Evolutionary conservation across 2,329 filamentous ascomycete genomes (phyloP), one percentile per base, ranked within the genome.

Genomic region (Aaosphaeria pasadenensis): DNA sequence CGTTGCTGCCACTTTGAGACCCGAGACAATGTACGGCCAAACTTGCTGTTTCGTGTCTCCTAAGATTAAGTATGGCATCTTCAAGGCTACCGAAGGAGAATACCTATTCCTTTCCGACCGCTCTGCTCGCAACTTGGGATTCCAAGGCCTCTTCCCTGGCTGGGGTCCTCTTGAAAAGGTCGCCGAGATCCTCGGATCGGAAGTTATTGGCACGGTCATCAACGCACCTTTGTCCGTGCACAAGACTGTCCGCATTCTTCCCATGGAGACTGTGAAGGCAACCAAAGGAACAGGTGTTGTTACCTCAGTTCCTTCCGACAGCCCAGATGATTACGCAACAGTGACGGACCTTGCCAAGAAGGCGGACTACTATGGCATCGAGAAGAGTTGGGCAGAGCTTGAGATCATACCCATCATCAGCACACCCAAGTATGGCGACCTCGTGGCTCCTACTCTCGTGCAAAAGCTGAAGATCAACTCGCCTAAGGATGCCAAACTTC

Each of bases 1-100:
- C 62, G 84, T 97, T 9, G 88, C 94, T 9, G 94, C 94, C 11
- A 97, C 94, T 47, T 81, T 99, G 29, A 82, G 94, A 53, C 90
- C 94, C 2, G 94, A 99, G 78, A 99, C 94, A 33, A 97, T 99
- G 92, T 99, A 97, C 68, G 95, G 95, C 38, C 94, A 97, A 73
- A 95, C 86, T 4, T 95, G 89, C 74, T 96, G 91, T 70, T 99
- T 97, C 60, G 89, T 99, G 42, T 89, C 91, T 4, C 92, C 94
- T 7, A 88, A 87, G 66, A 87, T 97, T 63, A 83, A 79, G 40
- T 99, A 99, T 64, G 92, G 92, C 44, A 75, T 99, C 54, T 96
- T 89, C 79, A 88, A 89, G 71, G 83, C 84, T 41, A 63, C 66
- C 31, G 74, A 74, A 33, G 71, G 66, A 55, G 88, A 95, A 58